Percentiles rank a stretch among this genome's conserved stretches.
These are phyloP conservation scores for Pythium plurisporium DNA, from an alignment of 352 stramenopile genomes.

Conservation along the genomic window DNA sequence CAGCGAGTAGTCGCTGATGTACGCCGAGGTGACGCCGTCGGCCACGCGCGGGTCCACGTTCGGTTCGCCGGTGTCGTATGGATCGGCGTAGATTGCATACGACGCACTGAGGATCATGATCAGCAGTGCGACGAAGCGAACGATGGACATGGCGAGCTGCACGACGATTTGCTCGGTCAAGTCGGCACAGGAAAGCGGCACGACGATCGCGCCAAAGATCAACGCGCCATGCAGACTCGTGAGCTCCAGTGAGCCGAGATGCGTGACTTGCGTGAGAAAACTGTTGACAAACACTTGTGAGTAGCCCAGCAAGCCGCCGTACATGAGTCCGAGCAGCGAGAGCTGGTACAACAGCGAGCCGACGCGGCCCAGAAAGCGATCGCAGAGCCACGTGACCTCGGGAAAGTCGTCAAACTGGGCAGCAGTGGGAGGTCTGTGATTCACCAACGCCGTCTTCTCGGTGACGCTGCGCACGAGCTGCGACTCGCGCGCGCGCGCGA, in stretches of 20 bases:
- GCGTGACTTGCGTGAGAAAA: constrained; percentile 66
- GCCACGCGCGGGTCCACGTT: constrained; percentile 2
- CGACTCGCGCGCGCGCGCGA: constrained; percentile 49
- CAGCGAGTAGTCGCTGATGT: constrained; percentile 60
- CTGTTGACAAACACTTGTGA: constrained; percentile 90
- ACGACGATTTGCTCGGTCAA: constrained; percentile 88
- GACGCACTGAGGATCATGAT: constrained; percentile 86
- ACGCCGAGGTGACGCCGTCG: constrained; percentile 17
- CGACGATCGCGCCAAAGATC: constrained; percentile 78
- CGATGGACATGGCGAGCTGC: constrained; percentile 83
- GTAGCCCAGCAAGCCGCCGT: constrained; percentile 84
- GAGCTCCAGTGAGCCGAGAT: constrained; percentile 45
- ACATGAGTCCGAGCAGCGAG: constrained; percentile 86
- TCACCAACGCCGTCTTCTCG: constrained; percentile 30
- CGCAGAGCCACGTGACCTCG: constrained; percentile 75
- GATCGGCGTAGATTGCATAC: constrained; percentile 68
- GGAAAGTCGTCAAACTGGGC: constrained; percentile 57
- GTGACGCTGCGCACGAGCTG: constrained; percentile 29
- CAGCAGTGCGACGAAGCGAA: constrained; percentile 83
- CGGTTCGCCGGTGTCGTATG: constrained; percentile 44
- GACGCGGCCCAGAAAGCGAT: constrained; percentile 57
- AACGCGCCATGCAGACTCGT: constrained; percentile 51
- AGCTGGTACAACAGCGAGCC: constrained; percentile 80
- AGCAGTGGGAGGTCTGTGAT: background rate
- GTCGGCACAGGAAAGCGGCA: constrained; percentile 87